A percentile compares a stretch with the other conserved stretches of the same genome.
These are phyloP conservation scores for Starmerella geochares DNA, from an alignment of 805 yeast genomes.

Conservation along the genomic window DNA sequence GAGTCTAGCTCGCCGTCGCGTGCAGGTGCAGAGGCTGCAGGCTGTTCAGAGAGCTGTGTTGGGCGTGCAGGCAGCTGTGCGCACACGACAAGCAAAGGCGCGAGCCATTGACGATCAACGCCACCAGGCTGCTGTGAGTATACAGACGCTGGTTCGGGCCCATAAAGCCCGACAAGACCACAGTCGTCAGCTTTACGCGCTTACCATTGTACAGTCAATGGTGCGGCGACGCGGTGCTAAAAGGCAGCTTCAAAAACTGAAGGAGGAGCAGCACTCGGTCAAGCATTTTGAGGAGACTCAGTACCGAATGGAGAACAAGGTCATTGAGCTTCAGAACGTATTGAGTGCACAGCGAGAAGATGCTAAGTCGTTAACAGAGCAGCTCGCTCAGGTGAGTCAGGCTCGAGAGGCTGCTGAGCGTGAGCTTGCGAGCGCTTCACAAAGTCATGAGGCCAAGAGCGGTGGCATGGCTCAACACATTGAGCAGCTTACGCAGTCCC, in stretches of 20 bases:
- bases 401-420: conserved; percentile 10
- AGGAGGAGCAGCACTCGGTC: conserved; percentile 84
- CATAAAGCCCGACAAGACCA: conserved; percentile 48
- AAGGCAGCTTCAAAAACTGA: conserved; percentile 51
- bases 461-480: neutral
- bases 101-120: conserved; percentile 42
- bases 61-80: conserved; percentile 47
- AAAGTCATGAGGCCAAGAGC: neutral
- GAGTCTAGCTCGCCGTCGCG: conserved; percentile 40
- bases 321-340: conserved; percentile 80
- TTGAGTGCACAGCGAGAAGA: conserved; percentile 65
- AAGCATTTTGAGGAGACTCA: conserved; percentile 76
- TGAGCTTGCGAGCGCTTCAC: neutral
- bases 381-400: conserved; percentile 13
- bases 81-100: conserved; percentile 44
- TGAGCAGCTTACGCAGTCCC: conserved; percentile 6
- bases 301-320: conserved; percentile 89
- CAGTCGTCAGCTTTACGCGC: conserved; percentile 41
- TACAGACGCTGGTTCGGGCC: conserved; percentile 71
- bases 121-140: conserved; percentile 52
- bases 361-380: conserved; percentile 37
- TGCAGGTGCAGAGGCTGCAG: conserved; percentile 43
- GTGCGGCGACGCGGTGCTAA: conserved; percentile 68
- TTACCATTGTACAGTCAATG: conserved; percentile 65
- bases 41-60: conserved; percentile 45